Base-by-base conservation (phyloP, 192 early-diverging fungal genomes). In the Coemansia javaensis region DNA sequence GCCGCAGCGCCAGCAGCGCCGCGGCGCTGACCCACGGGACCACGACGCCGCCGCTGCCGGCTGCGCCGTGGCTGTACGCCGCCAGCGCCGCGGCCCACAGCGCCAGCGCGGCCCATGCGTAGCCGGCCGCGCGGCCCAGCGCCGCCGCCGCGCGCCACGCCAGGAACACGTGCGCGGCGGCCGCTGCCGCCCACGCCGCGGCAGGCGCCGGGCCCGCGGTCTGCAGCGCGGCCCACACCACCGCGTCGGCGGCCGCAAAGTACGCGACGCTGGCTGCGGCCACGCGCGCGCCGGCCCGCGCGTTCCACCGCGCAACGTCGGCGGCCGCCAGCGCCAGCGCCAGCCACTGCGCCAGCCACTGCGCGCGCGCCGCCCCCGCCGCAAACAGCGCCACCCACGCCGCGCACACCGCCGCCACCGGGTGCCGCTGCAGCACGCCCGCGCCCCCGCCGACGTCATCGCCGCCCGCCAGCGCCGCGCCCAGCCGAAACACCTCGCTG, bases 401-500 rank as follows among this genome's bases (percentile, higher is more conserved):
- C 28, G 28, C 28, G 28, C 10, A 30, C 10, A 30, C 28, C 5
- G 5, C 5, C 28, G 10, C 28, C 28, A 30, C 28, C 10, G 28
- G 5, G 10, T 5, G 5, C 5, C 5, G 5, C 10, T 5, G 5
- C 28, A 30, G 28, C 28, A 9, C 28, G 5, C 28, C 5, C 28
- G 28, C 5, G 28, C 28, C 28, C 5, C 28, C 28, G 28, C 28
- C 28, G 5, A 30, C 10, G 10, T 30, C 28, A 13, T 10, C 1
- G 35, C 50, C 32, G 48, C 37, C 9, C 40, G 15, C 23, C 13
- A 23, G 28, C 28, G n/a, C n/a, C n/a, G n/a, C n/a, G n/a, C n/a
- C n/a, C n/a, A n/a, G 37, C 6, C 52, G 50, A 61, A 73, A 65
- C 18, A 73, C 69, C 25, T 73, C 69, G 13, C 56, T 64, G 2